phyloP scores from a whole-genome alignment of 176 grass and related monocot genomes.

The Aegilops umbellulata region DNA sequence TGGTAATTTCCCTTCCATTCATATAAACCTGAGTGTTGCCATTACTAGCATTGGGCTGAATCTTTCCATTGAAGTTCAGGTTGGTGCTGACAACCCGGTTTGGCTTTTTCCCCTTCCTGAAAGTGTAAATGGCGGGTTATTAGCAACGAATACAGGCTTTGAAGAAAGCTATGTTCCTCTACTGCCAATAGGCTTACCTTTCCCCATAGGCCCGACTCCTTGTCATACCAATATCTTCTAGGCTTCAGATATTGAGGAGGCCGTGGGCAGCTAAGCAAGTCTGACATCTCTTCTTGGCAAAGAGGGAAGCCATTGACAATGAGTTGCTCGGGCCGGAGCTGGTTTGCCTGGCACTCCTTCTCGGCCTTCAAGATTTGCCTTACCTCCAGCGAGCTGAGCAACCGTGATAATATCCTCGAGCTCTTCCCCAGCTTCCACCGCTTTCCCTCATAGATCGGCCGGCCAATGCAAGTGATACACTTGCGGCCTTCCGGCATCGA shows the following conservation, averaged over 20 bases:
- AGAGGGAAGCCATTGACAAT: slow-evolving; percentile 68
- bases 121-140: slow-evolving; percentile 1
- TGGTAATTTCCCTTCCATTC: slow-evolving; percentile 94
- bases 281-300: slow-evolving; percentile 62
- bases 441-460: slow-evolving; percentile 70
- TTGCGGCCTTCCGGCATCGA: slow-evolving; percentile 97
- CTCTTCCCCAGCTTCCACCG: slow-evolving; percentile 81
- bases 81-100: slow-evolving; percentile 68
- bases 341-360: slow-evolving; percentile 94
- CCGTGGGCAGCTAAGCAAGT: slow-evolving; percentile 69
- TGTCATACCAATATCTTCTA: slow-evolving; percentile 98
- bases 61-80: slow-evolving; percentile 84
- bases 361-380: slow-evolving; percentile 89
- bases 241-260: slow-evolving; percentile 91
- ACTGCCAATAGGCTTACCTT: slow-evolving; percentile 43
- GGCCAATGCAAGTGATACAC: slow-evolving; percentile 78
- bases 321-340: slow-evolving; percentile 83
- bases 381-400: slow-evolving; percentile 84
- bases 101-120: slow-evolving; percentile 85
- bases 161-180: background rate
- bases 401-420: slow-evolving; percentile 53
- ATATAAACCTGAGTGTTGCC: slow-evolving; percentile 87
- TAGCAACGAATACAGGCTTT: background rate
- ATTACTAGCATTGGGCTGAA: slow-evolving; percentile 73
- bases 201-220: slow-evolving; percentile 95